Base-by-base conservation (phyloP, 371 early-diverging fungal genomes). In the Apophysomyces variabilis region DNA sequence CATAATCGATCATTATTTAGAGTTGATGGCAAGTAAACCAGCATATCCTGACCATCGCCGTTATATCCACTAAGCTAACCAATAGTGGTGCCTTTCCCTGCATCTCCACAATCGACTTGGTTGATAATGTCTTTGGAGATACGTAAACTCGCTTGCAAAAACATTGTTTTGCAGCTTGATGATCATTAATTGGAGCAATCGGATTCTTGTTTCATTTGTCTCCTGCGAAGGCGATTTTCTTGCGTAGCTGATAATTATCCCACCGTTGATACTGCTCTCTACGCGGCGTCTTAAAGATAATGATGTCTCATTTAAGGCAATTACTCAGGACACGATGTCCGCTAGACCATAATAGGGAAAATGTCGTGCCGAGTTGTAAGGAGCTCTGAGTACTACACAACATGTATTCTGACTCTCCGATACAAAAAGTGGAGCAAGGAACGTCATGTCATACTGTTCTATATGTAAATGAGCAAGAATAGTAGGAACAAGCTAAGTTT, bases 121-220 rank as follows among this genome's bases (percentile, higher is more conserved):
- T 43, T 60, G 60, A 60, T 60, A 44, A 43, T 26, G 45, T 18
- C 5, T 38, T 60, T 39, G 44, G 18, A 60, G 3, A 60, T 7
- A 44, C 60, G 0, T 43, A 60, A 18, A 60, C 44, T 35, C 44
- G 21, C 39, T 44, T 18, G 44, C 45, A 60, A 46, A 60, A 44
- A 35, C 60, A 60, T 60, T 18, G 60, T 60, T 60, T 44, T 44
- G 39, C 6, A 60, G 44, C 46, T 60, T 60, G 43, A 60, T 44
- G 32, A 44, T 60, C 44, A 60, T 60, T 35, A 35, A 32, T 38
- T 60, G 4, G 45, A 43, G 36, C 43, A 21, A 35, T 60, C 47
- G 47, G 47, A 18, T 47, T 47, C n/a, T 18, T 47, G 13, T 18
- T 47, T 21, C 47, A 47, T 46, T 7, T 47, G 47, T 47, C 47